Conservation (phyloP, 768 basidiomycete genomes). For the Aureoboletus auriporus region DNA sequence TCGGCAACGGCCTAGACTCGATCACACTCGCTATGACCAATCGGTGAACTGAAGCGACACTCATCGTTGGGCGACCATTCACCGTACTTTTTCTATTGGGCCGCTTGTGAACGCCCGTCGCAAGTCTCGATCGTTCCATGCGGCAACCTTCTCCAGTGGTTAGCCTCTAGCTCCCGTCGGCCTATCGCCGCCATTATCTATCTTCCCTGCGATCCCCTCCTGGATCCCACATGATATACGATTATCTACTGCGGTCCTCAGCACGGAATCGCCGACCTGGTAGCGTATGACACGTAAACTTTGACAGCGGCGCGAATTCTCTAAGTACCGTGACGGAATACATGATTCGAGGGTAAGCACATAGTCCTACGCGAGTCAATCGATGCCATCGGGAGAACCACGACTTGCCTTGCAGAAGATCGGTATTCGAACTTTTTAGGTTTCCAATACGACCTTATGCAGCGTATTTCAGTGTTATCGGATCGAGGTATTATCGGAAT, state of each 20-base stretch:
- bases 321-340: slow-evolving; percentile 10
- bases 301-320: slow-evolving; percentile 27
- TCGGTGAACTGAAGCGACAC: slow-evolving; percentile 2
- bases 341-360: slow-evolving; percentile 28
- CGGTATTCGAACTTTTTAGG: slow-evolving; percentile 8
- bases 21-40: slow-evolving; percentile 10
- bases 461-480: slow-evolving; percentile 7
- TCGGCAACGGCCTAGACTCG: slow-evolving; percentile 8
- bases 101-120: background rate
- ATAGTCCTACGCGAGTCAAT: slow-evolving; percentile 20
- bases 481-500: slow-evolving; percentile 22
- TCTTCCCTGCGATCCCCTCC: slow-evolving; percentile 16
- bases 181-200: slow-evolving; percentile 27
- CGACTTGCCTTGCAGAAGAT: slow-evolving; percentile 13
- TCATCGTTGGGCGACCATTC: slow-evolving; percentile 1
- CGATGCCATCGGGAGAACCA: slow-evolving; percentile 30
- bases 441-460: slow-evolving; percentile 17
- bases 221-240: slow-evolving; percentile 3
- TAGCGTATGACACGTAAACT: slow-evolving; percentile 24
- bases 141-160: slow-evolving; percentile 19
- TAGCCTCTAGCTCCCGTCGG: slow-evolving; percentile 6
- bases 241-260: slow-evolving; percentile 6
- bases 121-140: slow-evolving; percentile 15
- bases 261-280: slow-evolving; percentile 6
- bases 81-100: slow-evolving; percentile 1